phyloP scores from a whole-genome alignment of 2,329 filamentous ascomycete genomes.

The Bipolaris gigantea region DNA sequence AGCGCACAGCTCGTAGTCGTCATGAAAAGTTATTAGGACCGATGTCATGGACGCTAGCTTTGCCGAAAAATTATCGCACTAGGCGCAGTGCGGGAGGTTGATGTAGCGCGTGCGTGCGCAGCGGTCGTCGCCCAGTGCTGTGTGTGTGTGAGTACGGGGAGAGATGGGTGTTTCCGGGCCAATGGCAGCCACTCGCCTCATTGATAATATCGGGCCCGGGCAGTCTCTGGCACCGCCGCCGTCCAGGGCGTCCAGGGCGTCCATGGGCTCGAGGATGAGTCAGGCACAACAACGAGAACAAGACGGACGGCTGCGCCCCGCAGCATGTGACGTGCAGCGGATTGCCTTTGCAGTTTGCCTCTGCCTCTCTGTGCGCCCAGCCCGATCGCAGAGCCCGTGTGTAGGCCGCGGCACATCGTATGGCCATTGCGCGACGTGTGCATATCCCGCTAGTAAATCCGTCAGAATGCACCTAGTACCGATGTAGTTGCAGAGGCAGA shows the following conservation, averaged over 20 bases:
- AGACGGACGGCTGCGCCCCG: slow-evolving; percentile 30
- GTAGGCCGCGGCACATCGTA: slow-evolving; percentile 6
- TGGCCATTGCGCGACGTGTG: background rate
- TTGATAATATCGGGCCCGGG: slow-evolving; percentile 24
- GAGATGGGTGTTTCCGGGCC: slow-evolving; percentile 14
- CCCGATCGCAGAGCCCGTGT: slow-evolving; percentile 7
- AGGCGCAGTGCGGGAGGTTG: slow-evolving; percentile 8
- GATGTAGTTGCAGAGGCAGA: no score
- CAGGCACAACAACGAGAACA: slow-evolving; percentile 32
- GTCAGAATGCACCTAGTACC: no score
- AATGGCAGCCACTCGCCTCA: slow-evolving; percentile 14
- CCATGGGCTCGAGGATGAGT: slow-evolving; percentile 19
- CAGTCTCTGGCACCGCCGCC: slow-evolving; percentile 24
- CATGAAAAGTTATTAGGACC: slow-evolving; percentile 20
- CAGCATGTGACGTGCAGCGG: slow-evolving; percentile 23
- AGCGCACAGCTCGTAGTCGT: slow-evolving; percentile 29
- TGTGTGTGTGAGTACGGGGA: slow-evolving; percentile 23
- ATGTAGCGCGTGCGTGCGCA: background rate
- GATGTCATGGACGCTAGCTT: slow-evolving; percentile 15
- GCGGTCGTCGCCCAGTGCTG: slow-evolving; percentile 7
- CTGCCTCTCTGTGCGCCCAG: slow-evolving; percentile 16
- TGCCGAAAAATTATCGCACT: slow-evolving; percentile 23
- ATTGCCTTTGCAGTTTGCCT: slow-evolving; percentile 9
- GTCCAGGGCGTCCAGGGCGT: background rate
- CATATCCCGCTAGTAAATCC: no score